Percentiles rank a stretch among this genome's conserved stretches.
Evolutionary conservation across 2,329 filamentous ascomycete genomes (phyloP).

Genomic region (Emericellopsis cladophorae): DNA sequence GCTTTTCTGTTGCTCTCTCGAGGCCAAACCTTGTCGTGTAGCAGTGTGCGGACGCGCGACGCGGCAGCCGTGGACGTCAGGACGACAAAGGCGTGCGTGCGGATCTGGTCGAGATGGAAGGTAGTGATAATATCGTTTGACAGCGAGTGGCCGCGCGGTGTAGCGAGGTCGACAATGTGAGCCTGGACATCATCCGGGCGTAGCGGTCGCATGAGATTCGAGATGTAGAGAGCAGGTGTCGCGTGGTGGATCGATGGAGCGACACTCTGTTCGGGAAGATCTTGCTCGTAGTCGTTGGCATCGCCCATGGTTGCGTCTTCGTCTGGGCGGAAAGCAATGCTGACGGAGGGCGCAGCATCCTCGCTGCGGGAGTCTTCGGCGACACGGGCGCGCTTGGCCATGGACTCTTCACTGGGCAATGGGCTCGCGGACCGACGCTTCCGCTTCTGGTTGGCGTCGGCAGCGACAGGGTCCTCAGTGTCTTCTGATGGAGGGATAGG

Average conservation of each 20-base stretch:
- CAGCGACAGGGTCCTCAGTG: not conserved
- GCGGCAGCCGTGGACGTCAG: constrained; percentile 62
- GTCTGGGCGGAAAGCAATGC: not conserved
- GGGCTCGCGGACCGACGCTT: constrained; percentile 56
- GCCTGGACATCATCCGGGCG: constrained; percentile 53
- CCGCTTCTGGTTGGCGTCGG: constrained; percentile 43
- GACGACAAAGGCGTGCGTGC: constrained; percentile 74
- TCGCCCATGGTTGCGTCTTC: not conserved
- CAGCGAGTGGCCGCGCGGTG: constrained; percentile 37
- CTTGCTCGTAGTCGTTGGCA: not conserved
- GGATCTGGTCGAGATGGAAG: constrained; percentile 74
- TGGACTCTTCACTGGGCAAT: constrained; percentile 37
- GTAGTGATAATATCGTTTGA: constrained; percentile 41
- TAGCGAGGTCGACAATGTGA: constrained; percentile 58
- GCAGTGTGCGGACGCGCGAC: constrained; percentile 57
- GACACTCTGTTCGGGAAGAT: not conserved
- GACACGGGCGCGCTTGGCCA: constrained; percentile 40
- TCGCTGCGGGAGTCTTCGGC: constrained; percentile 8
- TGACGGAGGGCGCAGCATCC: constrained; percentile 2
- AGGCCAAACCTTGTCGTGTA: constrained; percentile 78
- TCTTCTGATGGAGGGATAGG: not conserved
- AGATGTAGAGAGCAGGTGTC: constrained; percentile 74
- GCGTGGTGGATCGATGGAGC: constrained; percentile 54
- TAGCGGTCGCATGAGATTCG: constrained; percentile 79
- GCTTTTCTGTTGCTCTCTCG: constrained; percentile 73